Conservation (phyloP, 306 rosid species). For the Quercus robur region DNA sequence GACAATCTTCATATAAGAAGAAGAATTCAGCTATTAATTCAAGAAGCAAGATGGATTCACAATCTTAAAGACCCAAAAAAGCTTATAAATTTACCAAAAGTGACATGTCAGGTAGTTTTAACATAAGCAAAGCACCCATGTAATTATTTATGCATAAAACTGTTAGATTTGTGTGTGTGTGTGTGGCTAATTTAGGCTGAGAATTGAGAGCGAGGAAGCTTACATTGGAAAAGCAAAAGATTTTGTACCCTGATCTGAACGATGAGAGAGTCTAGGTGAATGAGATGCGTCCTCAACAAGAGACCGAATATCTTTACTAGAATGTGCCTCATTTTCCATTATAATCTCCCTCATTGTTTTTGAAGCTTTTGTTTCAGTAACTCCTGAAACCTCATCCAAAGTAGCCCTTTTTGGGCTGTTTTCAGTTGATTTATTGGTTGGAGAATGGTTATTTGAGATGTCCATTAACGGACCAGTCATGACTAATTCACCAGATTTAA, state of each 20-base stretch:
- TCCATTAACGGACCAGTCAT: slow-evolving; percentile 20
- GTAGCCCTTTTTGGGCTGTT: slow-evolving; percentile 18
- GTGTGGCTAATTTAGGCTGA: background rate
- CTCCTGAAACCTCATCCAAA: slow-evolving; percentile 13
- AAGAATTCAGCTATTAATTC: slow-evolving; percentile 25
- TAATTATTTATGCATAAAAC: background rate
- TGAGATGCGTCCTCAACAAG: background rate
- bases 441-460: slow-evolving; percentile 27
- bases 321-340: slow-evolving; percentile 45
- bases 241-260: slow-evolving; percentile 39
- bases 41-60: background rate
- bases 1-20: slow-evolving; percentile 37
- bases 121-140: background rate
- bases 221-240: slow-evolving; percentile 79
- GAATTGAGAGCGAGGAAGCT: slow-evolving; percentile 18
- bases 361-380: slow-evolving; percentile 57
- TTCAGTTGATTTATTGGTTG: slow-evolving; percentile 28
- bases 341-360: slow-evolving; percentile 80
- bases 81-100: background rate
- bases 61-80: background rate
- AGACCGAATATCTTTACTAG: slow-evolving; percentile 6
- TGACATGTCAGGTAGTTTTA: background rate
- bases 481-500: slow-evolving; percentile 47
- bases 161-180: background rate
- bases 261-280: slow-evolving; percentile 29